Base-by-base conservation (phyloP, 345 rosid genomes). In the Rhizophora mangle region DNA sequence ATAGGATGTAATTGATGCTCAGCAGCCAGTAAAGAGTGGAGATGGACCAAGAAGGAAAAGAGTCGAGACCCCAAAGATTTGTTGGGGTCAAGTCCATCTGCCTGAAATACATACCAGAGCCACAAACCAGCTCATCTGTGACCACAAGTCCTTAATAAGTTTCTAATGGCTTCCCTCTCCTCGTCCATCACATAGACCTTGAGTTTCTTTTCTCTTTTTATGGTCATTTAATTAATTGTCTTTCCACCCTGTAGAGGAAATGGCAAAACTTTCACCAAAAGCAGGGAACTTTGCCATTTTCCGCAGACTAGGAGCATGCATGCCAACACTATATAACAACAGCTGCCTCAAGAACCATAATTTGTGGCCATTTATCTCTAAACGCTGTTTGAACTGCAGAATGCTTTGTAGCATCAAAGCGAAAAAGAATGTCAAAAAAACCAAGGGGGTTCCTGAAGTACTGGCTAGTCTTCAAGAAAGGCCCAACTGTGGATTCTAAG, bases 91-190 rank as follows among this genome's bases (percentile, higher is more conserved):
- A 39, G 47, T 39, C 15, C 15, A 39, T 9, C 43, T 39, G 49
- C 18, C 49, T 43, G 16, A 13, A 43, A 43, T 43, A 43, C 8
- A 68, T 3, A 37, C n/a, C 19, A 37, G 74, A 80, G 86, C 94
- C 96, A 83, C 92, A 87, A 82, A 67, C 74, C 68, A 47, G 26
- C 66, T 68, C 77, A 74, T 69, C 75, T 86, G 96, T 89, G 93
- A 84, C 87, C 64, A 62, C 82, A 59, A 66, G 74, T 75, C 86
- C 88, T 67, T 64, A 77, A 46, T 60, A 47, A 72, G 2, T 24
- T 29, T 63, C 54, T 32, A n/a, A 49, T 13, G 64, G 51, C 51
- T 54, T 69, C 72, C 53, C 19, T 59, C 27, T 18, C 5, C 34
- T 15, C 37, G 2, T 4, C 10, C 1, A 31, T 59, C 68, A 58